Evolutionary conservation across 1,284 basidiomycete species (phyloP).

Genomic region (Thecaphora frezii): DNA sequence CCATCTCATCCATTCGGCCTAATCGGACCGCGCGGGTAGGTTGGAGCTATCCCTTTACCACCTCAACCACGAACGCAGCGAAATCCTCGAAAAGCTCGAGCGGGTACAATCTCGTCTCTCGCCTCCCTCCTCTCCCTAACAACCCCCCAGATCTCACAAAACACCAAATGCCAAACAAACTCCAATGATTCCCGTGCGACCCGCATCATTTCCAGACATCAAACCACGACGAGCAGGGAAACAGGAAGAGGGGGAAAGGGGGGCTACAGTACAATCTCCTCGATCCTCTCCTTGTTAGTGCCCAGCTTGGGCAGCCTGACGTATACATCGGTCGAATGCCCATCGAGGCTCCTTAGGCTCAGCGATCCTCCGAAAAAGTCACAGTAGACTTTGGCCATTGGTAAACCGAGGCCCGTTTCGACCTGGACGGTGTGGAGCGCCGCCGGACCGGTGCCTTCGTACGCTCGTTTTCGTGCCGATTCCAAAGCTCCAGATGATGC

Average conservation of each 20-base stretch:
- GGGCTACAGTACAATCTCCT: constrained; percentile 35
- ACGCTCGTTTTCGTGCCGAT: constrained; percentile 5
- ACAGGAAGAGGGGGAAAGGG: not conserved
- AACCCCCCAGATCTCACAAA: too few species aligned
- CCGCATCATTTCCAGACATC: too few species aligned
- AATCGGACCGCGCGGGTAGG: too few species aligned
- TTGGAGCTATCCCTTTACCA: constrained; percentile 29
- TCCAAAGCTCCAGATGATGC: not conserved
- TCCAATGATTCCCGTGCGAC: too few species aligned
- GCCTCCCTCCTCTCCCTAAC: too few species aligned
- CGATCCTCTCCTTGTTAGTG: constrained; percentile 71
- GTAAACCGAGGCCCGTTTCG: constrained; percentile 49
- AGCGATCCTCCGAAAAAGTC: constrained; percentile 69
- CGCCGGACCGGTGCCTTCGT: constrained; percentile 35
- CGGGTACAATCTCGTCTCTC: constrained; percentile 17
- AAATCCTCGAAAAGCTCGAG: constrained; percentile 33
- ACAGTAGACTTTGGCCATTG: constrained; percentile 52
- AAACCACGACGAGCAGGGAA: too few species aligned
- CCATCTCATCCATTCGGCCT: too few species aligned
- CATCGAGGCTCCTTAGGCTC: constrained; percentile 77
- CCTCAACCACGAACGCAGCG: constrained; percentile 32
- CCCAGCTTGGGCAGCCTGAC: constrained; percentile 78
- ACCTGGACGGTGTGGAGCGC: constrained; percentile 31
- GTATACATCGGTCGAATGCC: constrained; percentile 54
- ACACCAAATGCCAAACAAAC: too few species aligned